A percentile compares a stretch with the other conserved stretches of the same genome.
Conservation (phyloP, 2,329 filamentous ascomycete genomes). For the Salinomyces thailandicus region DNA sequence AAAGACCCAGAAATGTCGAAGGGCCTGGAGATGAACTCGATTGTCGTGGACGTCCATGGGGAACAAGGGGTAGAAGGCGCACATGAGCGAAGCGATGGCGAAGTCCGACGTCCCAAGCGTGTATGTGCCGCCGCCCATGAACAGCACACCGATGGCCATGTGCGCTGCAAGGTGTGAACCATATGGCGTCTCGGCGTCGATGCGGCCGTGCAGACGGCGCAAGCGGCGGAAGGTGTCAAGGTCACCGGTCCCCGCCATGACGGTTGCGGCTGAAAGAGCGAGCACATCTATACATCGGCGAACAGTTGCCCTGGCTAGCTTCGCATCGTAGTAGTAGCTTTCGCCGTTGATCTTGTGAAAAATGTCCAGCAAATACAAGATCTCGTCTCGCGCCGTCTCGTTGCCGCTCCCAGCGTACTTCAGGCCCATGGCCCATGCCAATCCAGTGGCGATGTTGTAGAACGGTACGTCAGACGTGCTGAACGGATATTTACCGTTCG, state of each 20-base stretch:
- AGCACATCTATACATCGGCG: constrained; percentile 86
- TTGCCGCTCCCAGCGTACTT: constrained; percentile 44
- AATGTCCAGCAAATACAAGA: constrained; percentile 68
- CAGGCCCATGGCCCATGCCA: constrained; percentile 58
- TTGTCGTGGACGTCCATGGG: constrained; percentile 87
- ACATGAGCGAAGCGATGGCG: constrained; percentile 73
- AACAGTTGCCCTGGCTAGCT: constrained; percentile 69
- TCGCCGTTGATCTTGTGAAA: constrained; percentile 21
- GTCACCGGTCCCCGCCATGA: constrained; percentile 95
- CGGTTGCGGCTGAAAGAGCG: constrained; percentile 68
- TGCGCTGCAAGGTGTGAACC: constrained; percentile 90
- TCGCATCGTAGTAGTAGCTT: constrained; percentile 60
- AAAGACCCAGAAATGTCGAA: constrained; percentile 94
- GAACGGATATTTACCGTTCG: constrained; percentile 32
- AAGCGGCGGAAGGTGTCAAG: constrained; percentile 73
- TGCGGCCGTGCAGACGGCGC: constrained; percentile 75
- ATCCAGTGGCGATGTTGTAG: constrained; percentile 80
- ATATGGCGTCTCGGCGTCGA: constrained; percentile 75
- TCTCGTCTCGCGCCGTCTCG: constrained; percentile 61
- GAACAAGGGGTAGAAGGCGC: constrained; percentile 90
- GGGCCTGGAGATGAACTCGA: constrained; percentile 85
- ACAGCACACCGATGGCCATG: constrained; percentile 80
- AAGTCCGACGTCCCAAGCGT: constrained; percentile 84
- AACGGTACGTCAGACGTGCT: constrained; percentile 80
- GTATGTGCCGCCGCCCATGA: constrained; percentile 83